Evolutionary conservation across 148 eudicot genomes (phyloP), one percentile per base, ranked within the genome.

Genomic region (Beta vulgaris): DNA sequence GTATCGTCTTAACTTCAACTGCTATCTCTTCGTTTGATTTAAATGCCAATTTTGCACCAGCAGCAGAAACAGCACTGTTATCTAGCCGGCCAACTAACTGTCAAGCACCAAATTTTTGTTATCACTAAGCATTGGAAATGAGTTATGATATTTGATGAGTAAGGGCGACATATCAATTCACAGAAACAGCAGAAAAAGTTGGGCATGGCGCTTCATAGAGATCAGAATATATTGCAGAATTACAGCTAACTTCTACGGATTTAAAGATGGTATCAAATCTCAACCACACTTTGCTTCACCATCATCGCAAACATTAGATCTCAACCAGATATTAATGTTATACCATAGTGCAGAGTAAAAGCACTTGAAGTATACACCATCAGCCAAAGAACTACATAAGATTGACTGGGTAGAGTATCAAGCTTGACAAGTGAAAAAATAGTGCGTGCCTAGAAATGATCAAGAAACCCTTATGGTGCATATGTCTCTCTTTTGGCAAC

Each of bases 51-150:
- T 90, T 90, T n/a, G 97, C 97, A 65, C 97, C 98, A 37, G 82
- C 75, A 34, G 97, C 96, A 61, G 97, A 92, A 76, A 95, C 90
- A 48, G 96, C 98, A 79, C 98, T 95, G 46, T 95, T 95, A 80
- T 95, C 97, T 35, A 95, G 91, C 77, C 98, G 87, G 28, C 97
- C 96, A 68, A 95, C 92, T 84, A 95, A 64, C 97, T 95, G 82
- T 69, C 53, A 77, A 80, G 68, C 44, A 29, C 36, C 51, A 68
- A 7, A 6, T 0, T 65, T n/a, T 32, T 31, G 25, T 16, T 21
- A 36, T 7, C 8, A 69, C 53, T 16, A 29, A 73, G 31, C 14
- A 43, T 5, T 49, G 29, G 42, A 19, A 31, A 29, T n/a, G n/a
- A n/a, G n/a, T n/a, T n/a, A n/a, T n/a, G n/a, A n/a, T n/a, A n/a